These are phyloP conservation scores for Cornus controversa DNA, from an alignment of 148 eudicot genomes.

Conservation along the genomic window DNA sequence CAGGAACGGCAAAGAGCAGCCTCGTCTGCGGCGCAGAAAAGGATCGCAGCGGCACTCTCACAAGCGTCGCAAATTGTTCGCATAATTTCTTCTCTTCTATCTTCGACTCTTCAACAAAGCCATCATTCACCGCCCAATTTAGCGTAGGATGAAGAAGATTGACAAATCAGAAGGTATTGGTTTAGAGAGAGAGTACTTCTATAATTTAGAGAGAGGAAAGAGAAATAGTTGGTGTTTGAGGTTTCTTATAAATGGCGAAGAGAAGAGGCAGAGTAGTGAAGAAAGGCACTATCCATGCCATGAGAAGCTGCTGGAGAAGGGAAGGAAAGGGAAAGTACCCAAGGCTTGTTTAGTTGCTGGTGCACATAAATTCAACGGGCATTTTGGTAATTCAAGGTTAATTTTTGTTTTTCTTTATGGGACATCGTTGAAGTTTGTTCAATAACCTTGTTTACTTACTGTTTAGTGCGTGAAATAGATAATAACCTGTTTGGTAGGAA, in stretches of 20 bases:
- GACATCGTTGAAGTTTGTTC: too few relatives aligned
- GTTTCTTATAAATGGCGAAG: conserved; percentile 10
- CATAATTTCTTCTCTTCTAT: conserved; percentile 36
- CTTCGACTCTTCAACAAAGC: conserved; percentile 5
- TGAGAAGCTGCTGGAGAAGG: not conserved
- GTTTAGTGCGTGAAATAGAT: too few relatives aligned
- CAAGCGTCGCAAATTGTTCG: conserved; percentile 90
- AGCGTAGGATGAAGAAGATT: not conserved
- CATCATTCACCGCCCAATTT: not conserved
- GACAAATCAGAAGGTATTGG: not conserved
- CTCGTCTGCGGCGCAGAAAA: conserved; percentile 97
- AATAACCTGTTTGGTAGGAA: too few relatives aligned
- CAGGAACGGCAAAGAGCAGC: conserved; percentile 95
- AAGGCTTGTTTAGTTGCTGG: not conserved
- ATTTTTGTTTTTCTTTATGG: too few relatives aligned
- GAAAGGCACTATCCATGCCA: too few relatives aligned
- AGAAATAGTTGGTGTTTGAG: not conserved
- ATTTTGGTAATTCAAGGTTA: not conserved
- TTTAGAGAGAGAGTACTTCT: not conserved
- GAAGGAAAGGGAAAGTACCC: too few relatives aligned
- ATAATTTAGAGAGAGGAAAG: not conserved
- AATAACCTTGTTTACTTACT: too few relatives aligned
- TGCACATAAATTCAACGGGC: not conserved
- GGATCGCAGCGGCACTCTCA: conserved; percentile 84
- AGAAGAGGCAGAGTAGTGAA: not conserved